Base-by-base conservation (phyloP, 768 basidiomycete genomes). In the Mycena albidolilacea region DNA sequence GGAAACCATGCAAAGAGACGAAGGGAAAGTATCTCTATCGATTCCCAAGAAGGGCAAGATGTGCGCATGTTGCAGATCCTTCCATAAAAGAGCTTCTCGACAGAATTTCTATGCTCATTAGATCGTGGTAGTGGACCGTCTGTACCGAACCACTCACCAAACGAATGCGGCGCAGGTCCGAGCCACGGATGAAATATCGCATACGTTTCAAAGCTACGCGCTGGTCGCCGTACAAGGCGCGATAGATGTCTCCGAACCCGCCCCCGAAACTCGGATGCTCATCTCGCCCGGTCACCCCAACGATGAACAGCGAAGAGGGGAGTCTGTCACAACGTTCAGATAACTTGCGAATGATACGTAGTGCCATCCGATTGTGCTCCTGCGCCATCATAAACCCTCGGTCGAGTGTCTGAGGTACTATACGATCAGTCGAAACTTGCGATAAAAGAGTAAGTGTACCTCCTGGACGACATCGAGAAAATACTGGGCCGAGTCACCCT, bases 11-110 rank as follows among this genome's bases (percentile, higher is more conserved):
- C 81, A 81, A n/a, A 78, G 71, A 6, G 71, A 73, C 7, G 66
- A 63, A 1, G 77, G 75, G 48, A 81, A 82, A 9, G 73, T 74
- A 38, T 77, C 75, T 0, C 66, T 58, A 57, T 80, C 79, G 35
- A 81, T 77, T 3, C 81, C 81, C 21, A 82, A n/a, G 55, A 82
- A 80, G 5, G 78, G 80, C 14, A 81, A 69, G 44, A 82, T 78
- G 61, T 78, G 67, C 1, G 80, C 78, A 60, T 82, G 79, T 21
- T 77, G 75, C 30, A 81, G 55, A 21, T 78, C 75, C 54, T 76
- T 74, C 81, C 81, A 82, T 8, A 79, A 64, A 11, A 80, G 71
- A 21, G 80, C 81, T 61, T 81, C 81, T 37, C 77, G 69, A 21
- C 75, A 78, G 48, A 81, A 79, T 70, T 73, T 74, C 81, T 81